Base-by-base conservation (phyloP, 805 yeast species). In the Kodamaea leandrae region DNA sequence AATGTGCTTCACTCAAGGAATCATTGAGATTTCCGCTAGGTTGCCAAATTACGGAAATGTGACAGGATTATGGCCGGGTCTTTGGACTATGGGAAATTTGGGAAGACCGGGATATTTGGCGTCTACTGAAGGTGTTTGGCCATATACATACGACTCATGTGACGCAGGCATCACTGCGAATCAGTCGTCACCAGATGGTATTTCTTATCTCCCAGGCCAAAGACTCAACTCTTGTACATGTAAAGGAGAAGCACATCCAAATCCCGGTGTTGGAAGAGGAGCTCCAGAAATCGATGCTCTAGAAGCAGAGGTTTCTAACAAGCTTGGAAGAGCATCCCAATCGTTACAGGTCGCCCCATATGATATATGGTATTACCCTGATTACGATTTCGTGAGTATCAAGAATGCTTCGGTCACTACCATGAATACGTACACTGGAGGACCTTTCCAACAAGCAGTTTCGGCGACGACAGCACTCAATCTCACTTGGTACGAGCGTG, bases 291-390 rank as follows among this genome's bases (percentile, higher is more conserved):
- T 56, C 28, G 61, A 56, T 49, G 50, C 49, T 27, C 37, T 56
- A 17, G 61, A 56, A 30, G 61, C 53, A 6, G 58, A 48, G 20
- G 43, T 49, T 10, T 47, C 32, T 4, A 29, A 48, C 27, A 39
- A 36, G 23, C 45, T 46, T 6, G 58, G 58, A 3, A 54, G 53
- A 13, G 58, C 57, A 6, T 52, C 71, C 10, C 74, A 69, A 47
- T 66, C 75, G 1, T 49, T 60, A 36, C 72, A 70, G 44, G 58
- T 66, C n/a, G 72, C 74, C 4, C 72, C 74, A 8, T 63, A 66
- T 49, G 74, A 70, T 42, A 56, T 66, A 18, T 67, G 73, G 72
- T 66, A 64, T 53, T 50, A 59, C 42, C 72, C 74, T 3, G 71
- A 67, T 42, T 66, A 66, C 46, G 54, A 59, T 34, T 66, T 55